These are phyloP conservation scores for Cutaneotrichosporon sp. DNA, from an alignment of 1,284 basidiomycete species.

Conservation along the genomic window DNA sequence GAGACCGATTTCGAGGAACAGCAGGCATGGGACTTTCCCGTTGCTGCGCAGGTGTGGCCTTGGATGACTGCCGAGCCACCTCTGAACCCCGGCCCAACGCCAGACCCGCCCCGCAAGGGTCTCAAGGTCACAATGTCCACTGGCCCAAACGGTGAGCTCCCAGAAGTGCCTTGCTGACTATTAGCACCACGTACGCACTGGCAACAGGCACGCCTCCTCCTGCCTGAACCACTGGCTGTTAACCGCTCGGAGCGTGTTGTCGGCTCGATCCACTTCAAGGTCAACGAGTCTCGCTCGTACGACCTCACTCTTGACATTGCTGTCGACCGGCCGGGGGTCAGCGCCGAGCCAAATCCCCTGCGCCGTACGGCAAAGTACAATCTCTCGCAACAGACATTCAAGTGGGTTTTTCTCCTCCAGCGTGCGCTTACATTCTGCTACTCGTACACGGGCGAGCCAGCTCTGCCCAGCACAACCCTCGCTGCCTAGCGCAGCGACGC, in stretches of 20 bases:
- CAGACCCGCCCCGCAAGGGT: conserved; percentile 36
- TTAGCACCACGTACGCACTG: conserved; percentile 46
- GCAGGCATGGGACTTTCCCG: conserved; percentile 32
- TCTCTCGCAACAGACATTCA: conserved; percentile 46
- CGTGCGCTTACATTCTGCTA: conserved; percentile 11
- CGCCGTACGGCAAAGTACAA: conserved; percentile 35
- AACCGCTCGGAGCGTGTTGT: conserved; percentile 43
- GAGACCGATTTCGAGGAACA: conserved; percentile 6
- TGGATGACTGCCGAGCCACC: conserved; percentile 38
- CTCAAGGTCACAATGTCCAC: conserved; percentile 42
- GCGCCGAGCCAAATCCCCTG: conserved; percentile 28
- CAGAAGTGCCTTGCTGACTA: not conserved
- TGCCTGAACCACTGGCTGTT: conserved; percentile 48
- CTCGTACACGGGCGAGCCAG: conserved; percentile 21
- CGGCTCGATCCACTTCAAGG: conserved; percentile 36
- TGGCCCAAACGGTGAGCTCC: conserved; percentile 37
- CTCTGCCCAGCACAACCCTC: not conserved
- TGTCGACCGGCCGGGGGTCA: conserved; percentile 28
- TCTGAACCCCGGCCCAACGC: conserved; percentile 40
- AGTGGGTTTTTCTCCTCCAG: conserved; percentile 27
- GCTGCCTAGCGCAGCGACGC: not conserved
- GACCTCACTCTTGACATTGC: conserved; percentile 40
- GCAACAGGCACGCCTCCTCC: conserved; percentile 44
- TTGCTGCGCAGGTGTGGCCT: conserved; percentile 29
- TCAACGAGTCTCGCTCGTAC: conserved; percentile 45